Conservation (phyloP, 1,284 basidiomycete genomes). For the Irpex lacteus region DNA sequence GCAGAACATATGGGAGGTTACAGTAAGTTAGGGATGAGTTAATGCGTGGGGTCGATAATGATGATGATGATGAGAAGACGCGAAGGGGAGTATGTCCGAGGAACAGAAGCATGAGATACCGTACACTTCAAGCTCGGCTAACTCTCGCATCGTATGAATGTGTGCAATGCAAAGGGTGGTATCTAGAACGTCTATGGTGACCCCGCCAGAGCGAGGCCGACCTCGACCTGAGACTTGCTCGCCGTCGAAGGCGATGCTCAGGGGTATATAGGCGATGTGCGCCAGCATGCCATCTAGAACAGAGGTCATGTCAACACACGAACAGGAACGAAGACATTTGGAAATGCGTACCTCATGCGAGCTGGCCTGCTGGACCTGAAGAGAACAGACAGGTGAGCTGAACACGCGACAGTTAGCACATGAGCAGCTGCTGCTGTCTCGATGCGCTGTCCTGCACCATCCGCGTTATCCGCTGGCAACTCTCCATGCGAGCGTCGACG, state of each 20-base stretch:
- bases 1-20: background rate
- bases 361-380: background rate
- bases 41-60: background rate
- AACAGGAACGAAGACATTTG: too few species aligned
- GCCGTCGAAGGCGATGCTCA: background rate
- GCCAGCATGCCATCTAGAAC: background rate
- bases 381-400: background rate
- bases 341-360: background rate
- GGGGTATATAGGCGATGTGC: background rate
- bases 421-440: slow-evolving; percentile 12
- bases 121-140: background rate
- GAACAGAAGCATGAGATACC: background rate
- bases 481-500: slow-evolving; percentile 72
- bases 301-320: background rate
- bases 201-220: too few species aligned
- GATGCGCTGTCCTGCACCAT: slow-evolving; percentile 46
- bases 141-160: background rate
- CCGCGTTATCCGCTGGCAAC: slow-evolving; percentile 60
- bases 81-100: background rate
- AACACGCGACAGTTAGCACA: background rate
- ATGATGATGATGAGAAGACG: background rate
- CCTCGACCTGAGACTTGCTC: too few species aligned
- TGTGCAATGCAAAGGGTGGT: background rate
- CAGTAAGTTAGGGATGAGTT: background rate
- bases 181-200: background rate